Evolutionary conservation across 108 stramenopile genomes (phyloP).

Genomic region (Conticribra guillardii): DNA sequence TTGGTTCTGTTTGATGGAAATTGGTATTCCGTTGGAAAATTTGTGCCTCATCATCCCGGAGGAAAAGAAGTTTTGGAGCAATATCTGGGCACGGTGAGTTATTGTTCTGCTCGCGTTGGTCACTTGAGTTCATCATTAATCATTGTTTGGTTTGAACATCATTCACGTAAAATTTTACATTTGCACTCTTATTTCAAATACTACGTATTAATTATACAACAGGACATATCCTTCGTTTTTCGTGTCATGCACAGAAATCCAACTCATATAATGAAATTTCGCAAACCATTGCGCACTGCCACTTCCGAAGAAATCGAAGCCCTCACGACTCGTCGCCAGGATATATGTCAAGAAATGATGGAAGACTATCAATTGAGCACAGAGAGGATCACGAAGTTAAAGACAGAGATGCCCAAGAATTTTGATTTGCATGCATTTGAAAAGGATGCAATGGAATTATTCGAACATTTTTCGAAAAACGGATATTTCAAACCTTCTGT

Average conservation of each 20-base stretch:
- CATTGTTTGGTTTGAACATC: too few species aligned
- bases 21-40: conserved; percentile 34
- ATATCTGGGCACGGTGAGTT: conserved; percentile 30
- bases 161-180: too few species aligned
- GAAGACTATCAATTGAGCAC: conserved; percentile 8
- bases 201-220: too few species aligned
- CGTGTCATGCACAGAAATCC: conserved; percentile 34
- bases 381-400: neutral
- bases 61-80: conserved; percentile 23
- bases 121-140: too few species aligned
- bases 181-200: too few species aligned
- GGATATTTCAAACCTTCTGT: conserved; percentile 29
- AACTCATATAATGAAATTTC: conserved; percentile 25
- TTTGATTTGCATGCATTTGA: conserved; percentile 28
- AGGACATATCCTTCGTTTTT: conserved; percentile 26
- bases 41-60: conserved; percentile 34
- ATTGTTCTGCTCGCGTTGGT: too few species aligned
- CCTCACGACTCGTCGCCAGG: conserved; percentile 6
- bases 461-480: conserved; percentile 7
- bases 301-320: conserved; percentile 18
- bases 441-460: conserved; percentile 25
- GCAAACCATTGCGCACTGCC: conserved; percentile 24
- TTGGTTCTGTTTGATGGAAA: conserved; percentile 22
- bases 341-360: conserved; percentile 31
- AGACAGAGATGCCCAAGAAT: neutral